Evolutionary conservation across 75 land plant genomes (phyloP).

Genomic region (Azolla pinnata): DNA sequence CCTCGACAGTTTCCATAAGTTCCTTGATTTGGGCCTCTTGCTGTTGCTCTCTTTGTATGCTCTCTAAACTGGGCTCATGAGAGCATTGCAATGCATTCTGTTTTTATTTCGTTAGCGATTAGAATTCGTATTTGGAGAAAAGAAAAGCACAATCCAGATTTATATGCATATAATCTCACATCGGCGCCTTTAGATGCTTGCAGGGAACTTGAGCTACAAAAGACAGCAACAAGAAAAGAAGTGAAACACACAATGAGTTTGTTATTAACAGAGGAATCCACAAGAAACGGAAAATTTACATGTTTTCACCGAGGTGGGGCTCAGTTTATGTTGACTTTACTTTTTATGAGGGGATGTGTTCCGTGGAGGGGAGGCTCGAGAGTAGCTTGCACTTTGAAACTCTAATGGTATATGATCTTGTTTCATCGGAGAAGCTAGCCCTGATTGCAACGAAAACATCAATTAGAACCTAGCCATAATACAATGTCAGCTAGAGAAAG

Average conservation of each 20-base stretch:
- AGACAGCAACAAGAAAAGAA: too few species aligned
- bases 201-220: too few species aligned
- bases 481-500: too few species aligned
- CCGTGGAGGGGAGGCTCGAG: slow-evolving; percentile 1
- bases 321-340: too few species aligned
- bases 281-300: too few species aligned
- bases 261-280: too few species aligned
- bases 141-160: neutral
- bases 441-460: too few species aligned
- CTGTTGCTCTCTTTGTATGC: slow-evolving; percentile 16
- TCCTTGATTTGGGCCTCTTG: slow-evolving; percentile 31
- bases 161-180: too few species aligned
- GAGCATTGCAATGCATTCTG: slow-evolving; percentile 20
- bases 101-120: neutral
- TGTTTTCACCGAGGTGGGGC: too few species aligned
- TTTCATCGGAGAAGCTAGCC: neutral
- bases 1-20: slow-evolving; percentile 36
- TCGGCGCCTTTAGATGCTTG: too few species aligned
- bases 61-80: neutral
- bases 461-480: too few species aligned
- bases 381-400: slow-evolving; percentile 8
- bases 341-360: slow-evolving; percentile 1
- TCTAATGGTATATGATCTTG: neutral
- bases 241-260: too few species aligned
- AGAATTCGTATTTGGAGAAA: neutral